phyloP scores from a whole-genome alignment of 169 alveolate genomes.

The Eimeria acervulina region DNA sequence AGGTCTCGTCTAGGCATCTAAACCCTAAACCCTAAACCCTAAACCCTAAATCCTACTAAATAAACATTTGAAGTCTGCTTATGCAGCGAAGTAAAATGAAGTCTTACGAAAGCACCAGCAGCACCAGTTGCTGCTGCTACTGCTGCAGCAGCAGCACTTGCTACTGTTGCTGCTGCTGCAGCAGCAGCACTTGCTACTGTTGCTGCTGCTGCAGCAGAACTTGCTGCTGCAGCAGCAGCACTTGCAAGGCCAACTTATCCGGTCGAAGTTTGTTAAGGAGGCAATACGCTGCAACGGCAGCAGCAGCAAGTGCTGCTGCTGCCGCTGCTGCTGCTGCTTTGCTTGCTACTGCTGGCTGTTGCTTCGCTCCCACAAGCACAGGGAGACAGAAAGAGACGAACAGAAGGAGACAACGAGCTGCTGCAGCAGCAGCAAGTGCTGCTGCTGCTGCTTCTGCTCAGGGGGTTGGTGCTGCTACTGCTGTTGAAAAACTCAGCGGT shows the following conservation, averaged over 20 bases:
- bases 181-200: not conserved
- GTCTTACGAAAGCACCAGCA: not conserved
- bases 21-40: not conserved
- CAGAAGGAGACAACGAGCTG: not conserved
- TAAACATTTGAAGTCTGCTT: not conserved
- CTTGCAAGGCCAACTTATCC: no score
- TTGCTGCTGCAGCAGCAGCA: not conserved
- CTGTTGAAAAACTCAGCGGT: not conserved
- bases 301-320: constrained; percentile 15
- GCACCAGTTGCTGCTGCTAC: not conserved
- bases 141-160: not conserved
- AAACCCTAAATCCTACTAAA: not conserved
- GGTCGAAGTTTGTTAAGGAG: not conserved
- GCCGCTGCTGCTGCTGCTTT: not conserved
- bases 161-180: not conserved
- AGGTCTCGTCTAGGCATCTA: not conserved
- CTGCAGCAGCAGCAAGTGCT: not conserved
- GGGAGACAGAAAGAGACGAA: not conserved
- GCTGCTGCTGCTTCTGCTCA: not conserved
- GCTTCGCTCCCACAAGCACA: not conserved
- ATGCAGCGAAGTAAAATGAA: not conserved
- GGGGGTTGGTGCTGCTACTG: not conserved
- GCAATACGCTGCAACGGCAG: not conserved
- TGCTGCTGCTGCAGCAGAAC: not conserved
- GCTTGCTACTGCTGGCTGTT: no score